Base-by-base conservation (phyloP, 1,284 basidiomycete genomes). In the Apiotrichum gamsii region DNA sequence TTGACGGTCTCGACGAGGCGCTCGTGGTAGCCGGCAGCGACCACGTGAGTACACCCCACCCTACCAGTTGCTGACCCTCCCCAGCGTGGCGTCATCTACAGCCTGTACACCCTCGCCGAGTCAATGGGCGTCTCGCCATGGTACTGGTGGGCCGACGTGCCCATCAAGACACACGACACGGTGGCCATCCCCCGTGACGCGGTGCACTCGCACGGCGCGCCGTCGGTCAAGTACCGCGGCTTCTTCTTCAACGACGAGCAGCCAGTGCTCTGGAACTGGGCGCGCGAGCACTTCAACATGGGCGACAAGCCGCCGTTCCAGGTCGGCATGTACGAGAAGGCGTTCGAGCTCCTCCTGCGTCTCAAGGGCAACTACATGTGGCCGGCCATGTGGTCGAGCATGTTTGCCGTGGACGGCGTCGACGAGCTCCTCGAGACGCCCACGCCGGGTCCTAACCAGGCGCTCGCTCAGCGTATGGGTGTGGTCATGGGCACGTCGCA, bases 281-380 rank as follows among this genome's bases (percentile, higher is more conserved):
- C 73, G 2, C 74, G 76, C 59, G 79, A 80, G 51, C 81, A 82
- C 59, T 85, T 82, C 65, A 80, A 79, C 3, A 83, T 82, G 51
- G 82, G 81, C 4, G 80, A 80, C 3, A 78, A 79, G 2, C 58
- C 59, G 9, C 57, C 60, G 4, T 70, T 79, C 45, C 57, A 59
- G 35, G 49, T 48, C 3, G 58, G 52, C 10, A 83, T 85, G 75
- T 85, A 85, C 62, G 74, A 75, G 11, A 79, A 80, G 40, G 55
- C 67, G 20, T 72, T 68, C 47, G 83, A 85, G 64, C 64, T 85
- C 19, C 69, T 85, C 24, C 72, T 85, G 29, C 76, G 83, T 13
- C 61, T 85, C 47, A 83, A 81, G 58, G 82, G 75, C 16, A 85
- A 85, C 68, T 81, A 82, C 60, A 64, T 85, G 15, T 84, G 82